phyloP scores from a whole-genome alignment of 441 rosid species.

The Pelargonium australe region DNA sequence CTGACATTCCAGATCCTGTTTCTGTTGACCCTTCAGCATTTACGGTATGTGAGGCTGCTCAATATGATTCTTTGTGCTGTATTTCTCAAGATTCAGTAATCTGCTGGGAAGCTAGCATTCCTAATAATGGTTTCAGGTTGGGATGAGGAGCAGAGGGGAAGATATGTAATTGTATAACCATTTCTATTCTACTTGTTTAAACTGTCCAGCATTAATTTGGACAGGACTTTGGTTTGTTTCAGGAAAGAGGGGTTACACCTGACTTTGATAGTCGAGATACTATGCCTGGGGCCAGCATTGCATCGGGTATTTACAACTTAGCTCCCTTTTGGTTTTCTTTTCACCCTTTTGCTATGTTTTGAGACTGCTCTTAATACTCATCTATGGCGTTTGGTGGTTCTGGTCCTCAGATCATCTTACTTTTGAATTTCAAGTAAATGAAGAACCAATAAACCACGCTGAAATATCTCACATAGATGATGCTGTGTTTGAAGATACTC shows the following conservation, averaged over 20 bases:
- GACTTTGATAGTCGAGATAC: slow-evolving; percentile 36
- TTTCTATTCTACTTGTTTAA: slow-evolving; percentile 17
- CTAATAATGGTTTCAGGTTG: slow-evolving; percentile 21
- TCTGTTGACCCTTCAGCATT: slow-evolving; percentile 14
- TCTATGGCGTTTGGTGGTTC: slow-evolving; percentile 27
- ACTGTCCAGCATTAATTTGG: slow-evolving; percentile 14
- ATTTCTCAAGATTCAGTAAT: slow-evolving; percentile 14
- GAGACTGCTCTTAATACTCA: slow-evolving; percentile 29
- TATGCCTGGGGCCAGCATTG: slow-evolving; percentile 26
- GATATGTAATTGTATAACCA: not conserved
- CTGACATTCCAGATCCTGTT: slow-evolving; percentile 16
- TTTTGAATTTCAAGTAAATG: slow-evolving; percentile 33
- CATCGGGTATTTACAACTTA: slow-evolving; percentile 32
- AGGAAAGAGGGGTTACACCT: slow-evolving; percentile 36
- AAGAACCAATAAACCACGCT: slow-evolving; percentile 27
- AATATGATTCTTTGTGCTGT: slow-evolving; percentile 12
- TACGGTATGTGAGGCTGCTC: slow-evolving; percentile 12
- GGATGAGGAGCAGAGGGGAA: slow-evolving; percentile 25
- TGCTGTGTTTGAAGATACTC: slow-evolving; percentile 18
- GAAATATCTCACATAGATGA: slow-evolving; percentile 24
- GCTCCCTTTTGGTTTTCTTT: slow-evolving; percentile 14
- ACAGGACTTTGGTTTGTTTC: slow-evolving; percentile 24
- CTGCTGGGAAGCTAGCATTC: too few relatives aligned
- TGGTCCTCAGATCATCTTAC: slow-evolving; percentile 24
- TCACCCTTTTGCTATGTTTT: slow-evolving; percentile 5